These are phyloP conservation scores for Penicillium cataractarum DNA, from an alignment of 495 filamentous ascomycete genomes.

Conservation along the genomic window DNA sequence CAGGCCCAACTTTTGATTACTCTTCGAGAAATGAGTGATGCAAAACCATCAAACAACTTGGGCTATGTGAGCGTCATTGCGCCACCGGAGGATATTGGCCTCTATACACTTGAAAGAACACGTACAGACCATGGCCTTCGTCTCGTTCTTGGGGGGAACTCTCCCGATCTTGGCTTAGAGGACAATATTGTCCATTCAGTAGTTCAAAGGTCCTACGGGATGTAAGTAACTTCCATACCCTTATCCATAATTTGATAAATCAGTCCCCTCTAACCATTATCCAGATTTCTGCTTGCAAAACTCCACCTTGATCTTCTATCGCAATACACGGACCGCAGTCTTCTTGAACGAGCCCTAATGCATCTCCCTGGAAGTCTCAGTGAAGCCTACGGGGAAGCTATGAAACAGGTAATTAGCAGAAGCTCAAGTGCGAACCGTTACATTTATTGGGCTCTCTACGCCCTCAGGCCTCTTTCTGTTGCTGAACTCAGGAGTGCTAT, in stretches of 20 bases:
- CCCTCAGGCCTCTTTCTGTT: constrained; percentile 30
- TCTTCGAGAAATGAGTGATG: constrained; percentile 39
- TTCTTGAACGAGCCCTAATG: constrained; percentile 31
- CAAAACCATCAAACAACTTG: too few species aligned
- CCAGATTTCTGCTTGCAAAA: constrained; percentile 37
- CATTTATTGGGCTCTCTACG: constrained; percentile 40
- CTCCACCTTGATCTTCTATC: constrained; percentile 36
- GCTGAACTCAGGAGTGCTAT: constrained; percentile 30
- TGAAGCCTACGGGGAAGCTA: constrained; percentile 40
- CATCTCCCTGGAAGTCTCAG: constrained; percentile 37
- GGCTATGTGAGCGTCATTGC: too few species aligned
- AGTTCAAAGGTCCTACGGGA: constrained; percentile 30
- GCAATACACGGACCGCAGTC: constrained; percentile 22
- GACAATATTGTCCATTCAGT: constrained; percentile 26
- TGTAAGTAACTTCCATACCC: constrained; percentile 31
- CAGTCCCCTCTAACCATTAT: constrained; percentile 2
- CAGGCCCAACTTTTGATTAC: constrained; percentile 39
- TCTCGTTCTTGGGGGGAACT: too few species aligned
- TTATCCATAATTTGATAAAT: too few species aligned
- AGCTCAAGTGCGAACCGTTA: constrained; percentile 24
- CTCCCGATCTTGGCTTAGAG: too few species aligned
- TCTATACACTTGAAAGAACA: too few species aligned
- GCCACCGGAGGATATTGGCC: too few species aligned
- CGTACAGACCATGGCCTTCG: too few species aligned
- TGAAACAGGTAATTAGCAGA: constrained; percentile 36